Evolutionary conservation across 78 protist species (phyloP).

Genomic region (Planoprotostelium fungivorum): DNA sequence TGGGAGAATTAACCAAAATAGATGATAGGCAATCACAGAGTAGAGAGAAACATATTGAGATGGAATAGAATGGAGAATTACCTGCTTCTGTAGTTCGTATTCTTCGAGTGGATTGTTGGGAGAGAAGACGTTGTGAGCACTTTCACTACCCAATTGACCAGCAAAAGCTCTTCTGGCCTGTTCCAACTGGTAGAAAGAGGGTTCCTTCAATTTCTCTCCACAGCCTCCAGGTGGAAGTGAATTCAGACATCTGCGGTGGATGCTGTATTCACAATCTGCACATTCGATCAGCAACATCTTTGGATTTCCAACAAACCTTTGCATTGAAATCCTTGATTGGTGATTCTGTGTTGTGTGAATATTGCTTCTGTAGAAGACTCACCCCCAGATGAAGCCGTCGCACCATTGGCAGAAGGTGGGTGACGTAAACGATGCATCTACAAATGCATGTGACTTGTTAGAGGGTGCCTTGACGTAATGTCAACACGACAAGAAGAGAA

Average conservation of each 20-base stretch:
- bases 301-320: not conserved
- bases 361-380: not conserved
- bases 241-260: not conserved
- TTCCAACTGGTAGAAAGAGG: not conserved
- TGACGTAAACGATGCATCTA: not conserved
- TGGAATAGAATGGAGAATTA: not conserved
- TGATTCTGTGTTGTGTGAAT: not conserved
- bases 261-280: not conserved
- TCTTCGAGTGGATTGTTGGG: not conserved
- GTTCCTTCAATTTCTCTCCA: not conserved
- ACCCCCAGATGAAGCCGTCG: slow-evolving; percentile 1
- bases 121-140: not conserved
- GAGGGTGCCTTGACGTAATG: not conserved
- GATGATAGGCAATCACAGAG: not conserved
- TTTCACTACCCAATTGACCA: not conserved
- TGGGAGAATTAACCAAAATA: not conserved
- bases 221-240: not conserved
- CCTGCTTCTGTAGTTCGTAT: not conserved
- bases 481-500: too few species aligned
- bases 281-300: not conserved
- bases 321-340: not conserved
- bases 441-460: not conserved
- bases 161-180: not conserved
- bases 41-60: too few species aligned
- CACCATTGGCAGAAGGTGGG: not conserved